Conservation (phyloP, 139 green algal genomes). For the Tetraselmis striata region DNA sequence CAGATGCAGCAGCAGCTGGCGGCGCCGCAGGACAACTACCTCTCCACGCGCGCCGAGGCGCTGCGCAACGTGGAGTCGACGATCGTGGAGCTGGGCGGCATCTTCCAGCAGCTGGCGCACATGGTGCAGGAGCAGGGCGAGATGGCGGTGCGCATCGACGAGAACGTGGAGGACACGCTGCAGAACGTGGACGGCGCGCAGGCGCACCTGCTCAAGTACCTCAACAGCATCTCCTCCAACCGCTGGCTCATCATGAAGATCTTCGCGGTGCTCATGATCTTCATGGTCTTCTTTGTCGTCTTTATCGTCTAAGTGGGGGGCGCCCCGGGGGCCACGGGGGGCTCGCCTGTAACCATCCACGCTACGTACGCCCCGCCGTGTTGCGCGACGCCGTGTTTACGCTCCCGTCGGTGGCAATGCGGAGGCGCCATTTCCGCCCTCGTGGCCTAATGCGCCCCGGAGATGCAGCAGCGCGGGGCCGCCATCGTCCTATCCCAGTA, state of each 20-base stretch:
- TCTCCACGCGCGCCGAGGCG: constrained; percentile 59
- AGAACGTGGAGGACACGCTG: constrained; percentile 94
- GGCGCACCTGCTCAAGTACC: constrained; percentile 92
- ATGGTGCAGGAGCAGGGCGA: constrained; percentile 91
- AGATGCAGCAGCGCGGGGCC: no score
- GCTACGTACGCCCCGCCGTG: no score
- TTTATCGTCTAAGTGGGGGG: constrained; percentile 70
- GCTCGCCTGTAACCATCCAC: no score
- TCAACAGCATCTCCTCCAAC: constrained; percentile 88
- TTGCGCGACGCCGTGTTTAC: no score
- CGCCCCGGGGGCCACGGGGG: no score
- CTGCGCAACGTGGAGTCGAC: constrained; percentile 93
- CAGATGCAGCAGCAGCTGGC: constrained; percentile 30
- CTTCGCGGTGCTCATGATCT: constrained; percentile 68
- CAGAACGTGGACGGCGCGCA: constrained; percentile 92
- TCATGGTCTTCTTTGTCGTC: constrained; percentile 73
- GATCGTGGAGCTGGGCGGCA: constrained; percentile 93
- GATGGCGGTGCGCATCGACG: constrained; percentile 91
- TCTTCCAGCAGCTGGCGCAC: constrained; percentile 94
- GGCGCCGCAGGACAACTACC: constrained; percentile 51
- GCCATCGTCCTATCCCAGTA: no score
- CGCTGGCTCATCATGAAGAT: constrained; percentile 85
- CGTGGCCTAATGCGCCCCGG: no score
- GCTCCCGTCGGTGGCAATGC: no score
- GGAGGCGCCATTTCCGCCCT: no score